These are phyloP conservation scores for Sporothrix sp. DNA, from an alignment of 2,329 filamentous ascomycete species.

Conservation along the genomic window DNA sequence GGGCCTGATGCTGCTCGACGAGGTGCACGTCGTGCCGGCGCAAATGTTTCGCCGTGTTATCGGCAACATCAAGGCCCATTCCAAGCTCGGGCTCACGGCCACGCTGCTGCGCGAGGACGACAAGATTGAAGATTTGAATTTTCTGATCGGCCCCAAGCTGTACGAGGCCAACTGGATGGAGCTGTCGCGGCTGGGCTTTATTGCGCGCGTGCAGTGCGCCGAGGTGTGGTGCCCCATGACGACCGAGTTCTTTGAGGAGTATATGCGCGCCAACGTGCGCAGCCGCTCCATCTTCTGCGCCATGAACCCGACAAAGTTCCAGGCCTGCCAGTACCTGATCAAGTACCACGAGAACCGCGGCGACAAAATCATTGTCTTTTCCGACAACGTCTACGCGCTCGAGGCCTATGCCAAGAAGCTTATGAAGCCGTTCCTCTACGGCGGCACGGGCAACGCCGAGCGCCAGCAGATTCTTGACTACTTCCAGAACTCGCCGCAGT, in stretches of 20 bases:
- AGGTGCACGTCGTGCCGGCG: constrained; percentile 95
- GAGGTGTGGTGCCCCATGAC: constrained; percentile 99
- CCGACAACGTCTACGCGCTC: constrained; percentile 89
- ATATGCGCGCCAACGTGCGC: constrained; percentile 54
- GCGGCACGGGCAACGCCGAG: constrained; percentile 74
- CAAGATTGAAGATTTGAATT: constrained; percentile 96
- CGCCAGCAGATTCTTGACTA: constrained; percentile 82
- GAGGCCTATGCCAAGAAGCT: constrained; percentile 75
- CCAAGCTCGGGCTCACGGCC: constrained; percentile 88
- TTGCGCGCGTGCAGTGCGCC: constrained; percentile 92
- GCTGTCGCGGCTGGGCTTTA: constrained; percentile 90
- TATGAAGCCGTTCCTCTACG: constrained; percentile 82
- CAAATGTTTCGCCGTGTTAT: constrained; percentile 95
- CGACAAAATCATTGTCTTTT: constrained; percentile 97
- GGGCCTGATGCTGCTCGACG: constrained; percentile 94
- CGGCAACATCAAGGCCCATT: constrained; percentile 88
- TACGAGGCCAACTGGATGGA: constrained; percentile 99
- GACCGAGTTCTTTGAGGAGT: constrained; percentile 94
- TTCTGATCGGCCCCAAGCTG: constrained; percentile 91
- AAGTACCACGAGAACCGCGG: constrained; percentile 90
- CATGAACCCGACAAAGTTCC: constrained; percentile 96
- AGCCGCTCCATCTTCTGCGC: constrained; percentile 56
- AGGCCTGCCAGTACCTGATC: constrained; percentile 91
- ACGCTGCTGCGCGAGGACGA: constrained; percentile 93
- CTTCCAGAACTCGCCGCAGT: constrained; percentile 82